Evolutionary conservation across 768 basidiomycete genomes (phyloP).

Genomic region (Leccinum aurantiacum): DNA sequence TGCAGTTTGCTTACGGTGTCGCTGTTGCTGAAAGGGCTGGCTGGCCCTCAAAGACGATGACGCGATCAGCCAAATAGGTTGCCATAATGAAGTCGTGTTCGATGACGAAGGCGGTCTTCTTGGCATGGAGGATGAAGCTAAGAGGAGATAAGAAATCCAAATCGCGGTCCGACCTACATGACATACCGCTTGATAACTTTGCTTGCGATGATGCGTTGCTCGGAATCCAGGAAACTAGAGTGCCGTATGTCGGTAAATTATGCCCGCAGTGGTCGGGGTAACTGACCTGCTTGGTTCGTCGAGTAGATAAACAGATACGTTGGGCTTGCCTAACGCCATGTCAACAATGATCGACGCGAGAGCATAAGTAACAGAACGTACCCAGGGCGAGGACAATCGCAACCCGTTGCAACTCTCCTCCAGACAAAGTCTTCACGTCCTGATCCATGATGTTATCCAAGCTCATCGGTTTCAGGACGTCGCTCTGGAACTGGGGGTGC

Average conservation of each 20-base stretch:
- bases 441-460: slow-evolving; percentile 95
- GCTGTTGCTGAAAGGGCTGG: slow-evolving; percentile 90
- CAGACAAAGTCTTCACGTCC: slow-evolving; percentile 96
- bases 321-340: slow-evolving; percentile 57
- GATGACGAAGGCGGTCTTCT: slow-evolving; percentile 98
- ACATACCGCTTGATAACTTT: slow-evolving; percentile 94
- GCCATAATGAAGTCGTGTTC: slow-evolving; percentile 99
- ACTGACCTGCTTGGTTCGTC: slow-evolving; percentile 87
- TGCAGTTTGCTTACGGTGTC: slow-evolving; percentile 63
- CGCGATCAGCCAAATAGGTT: slow-evolving; percentile 96
- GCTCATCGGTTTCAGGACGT: slow-evolving; percentile 97
- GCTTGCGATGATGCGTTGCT: slow-evolving; percentile 97
- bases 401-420: slow-evolving; percentile 97
- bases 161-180: background rate
- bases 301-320: slow-evolving; percentile 87
- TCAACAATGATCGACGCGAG: slow-evolving; percentile 6
- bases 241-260: slow-evolving; percentile 5
- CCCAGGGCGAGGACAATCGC: slow-evolving; percentile 94
- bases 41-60: slow-evolving; percentile 87
- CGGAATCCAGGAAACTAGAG: slow-evolving; percentile 89
- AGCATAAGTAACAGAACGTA: slow-evolving; percentile 24
- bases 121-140: slow-evolving; percentile 92
- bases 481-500: slow-evolving; percentile 99
- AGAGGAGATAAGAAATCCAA: slow-evolving; percentile 1
- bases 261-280: background rate